Evolutionary conservation across 2,329 filamentous ascomycete genomes (phyloP), one percentile per base, ranked within the genome.

Genomic region (Fusarium albidum): DNA sequence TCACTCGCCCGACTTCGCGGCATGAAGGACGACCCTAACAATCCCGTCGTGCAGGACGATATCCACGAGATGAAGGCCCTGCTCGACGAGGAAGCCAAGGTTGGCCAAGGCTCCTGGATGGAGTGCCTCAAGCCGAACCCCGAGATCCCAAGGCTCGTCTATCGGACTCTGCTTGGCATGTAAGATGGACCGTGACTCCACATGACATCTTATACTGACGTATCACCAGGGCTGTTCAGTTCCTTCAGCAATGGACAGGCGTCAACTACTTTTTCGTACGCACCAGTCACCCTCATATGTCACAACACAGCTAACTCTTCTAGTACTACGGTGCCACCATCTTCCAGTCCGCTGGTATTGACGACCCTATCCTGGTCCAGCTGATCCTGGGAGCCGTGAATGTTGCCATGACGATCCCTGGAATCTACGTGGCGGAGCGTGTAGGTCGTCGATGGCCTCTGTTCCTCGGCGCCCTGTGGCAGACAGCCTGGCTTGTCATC

Each of bases 351-450:
- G 84, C 87, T 4, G 88, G 87, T 52, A 79, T 91, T 39, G 71
- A 79, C 3, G 86, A 91, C 70, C 82, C 83, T 12, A 87, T 86
- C 63, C 75, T 84, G 48, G 87, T 84, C 2, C 84, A 88, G 64
- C 83, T 90, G 68, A 89, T 90, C 52, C 78, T 89, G 0, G 80
- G 80, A 11, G 83, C 80, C 5, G 84, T 90, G 53, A 91, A 91
- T 63, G 86, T 90, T 9, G 79, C 75, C 56, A 82, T 82, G 69
- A 89, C 87, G 12, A 83, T 90, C 59, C 79, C 80, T 26, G 87
- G 86, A 17, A 77, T 91, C 7, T 90, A 84, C 57, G 77, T 89
- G n/a, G 84, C 90, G 2, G 86, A 90, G 66, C 80, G 81, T 52
- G 86, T 81, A 52, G 87, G 87, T 26, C 84, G 88, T 9, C 83